These are phyloP conservation scores for Gynostemma pentaphyllum DNA, from an alignment of 306 rosid species.

Conservation along the genomic window DNA sequence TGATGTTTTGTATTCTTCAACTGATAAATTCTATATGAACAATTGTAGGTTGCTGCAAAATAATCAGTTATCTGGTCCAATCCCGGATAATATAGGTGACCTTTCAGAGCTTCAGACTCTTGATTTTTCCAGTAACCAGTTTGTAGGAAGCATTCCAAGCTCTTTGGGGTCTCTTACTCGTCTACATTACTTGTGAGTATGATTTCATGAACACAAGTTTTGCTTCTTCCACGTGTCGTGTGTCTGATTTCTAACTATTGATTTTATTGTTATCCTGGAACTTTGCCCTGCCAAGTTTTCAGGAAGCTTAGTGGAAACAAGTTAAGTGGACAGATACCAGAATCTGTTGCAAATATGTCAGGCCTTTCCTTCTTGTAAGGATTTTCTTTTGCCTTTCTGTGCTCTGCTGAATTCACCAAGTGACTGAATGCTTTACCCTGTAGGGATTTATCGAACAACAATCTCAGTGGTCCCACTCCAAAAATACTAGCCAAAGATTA, in stretches of 20 bases:
- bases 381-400: slow-evolving; percentile 7
- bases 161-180: slow-evolving; percentile 63
- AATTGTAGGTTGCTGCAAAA: slow-evolving; percentile 69
- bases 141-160: slow-evolving; percentile 62
- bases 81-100: slow-evolving; percentile 69
- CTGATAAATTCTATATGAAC: background rate
- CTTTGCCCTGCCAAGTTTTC: slow-evolving; percentile 55
- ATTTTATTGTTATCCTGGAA: background rate
- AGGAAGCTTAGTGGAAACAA: slow-evolving; percentile 84
- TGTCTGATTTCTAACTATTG: slow-evolving; percentile 1
- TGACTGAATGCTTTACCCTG: slow-evolving; percentile 5
- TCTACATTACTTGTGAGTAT: slow-evolving; percentile 92
- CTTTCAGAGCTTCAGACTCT: slow-evolving; percentile 71
- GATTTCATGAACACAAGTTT: slow-evolving; percentile 14
- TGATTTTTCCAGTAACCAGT: slow-evolving; percentile 77
- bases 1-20: background rate
- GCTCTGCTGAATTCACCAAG: background rate
- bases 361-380: slow-evolving; percentile 82
- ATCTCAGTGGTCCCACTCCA: slow-evolving; percentile 86
- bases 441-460: slow-evolving; percentile 89
- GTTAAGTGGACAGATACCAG: slow-evolving; percentile 74
- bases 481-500: slow-evolving; percentile 77
- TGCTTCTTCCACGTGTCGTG: background rate
- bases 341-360: slow-evolving; percentile 61
- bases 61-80: slow-evolving; percentile 67